phyloP scores from a whole-genome alignment of 2,329 filamentous ascomycete genomes.

The Monilinia vaccinii-corymbosi region DNA sequence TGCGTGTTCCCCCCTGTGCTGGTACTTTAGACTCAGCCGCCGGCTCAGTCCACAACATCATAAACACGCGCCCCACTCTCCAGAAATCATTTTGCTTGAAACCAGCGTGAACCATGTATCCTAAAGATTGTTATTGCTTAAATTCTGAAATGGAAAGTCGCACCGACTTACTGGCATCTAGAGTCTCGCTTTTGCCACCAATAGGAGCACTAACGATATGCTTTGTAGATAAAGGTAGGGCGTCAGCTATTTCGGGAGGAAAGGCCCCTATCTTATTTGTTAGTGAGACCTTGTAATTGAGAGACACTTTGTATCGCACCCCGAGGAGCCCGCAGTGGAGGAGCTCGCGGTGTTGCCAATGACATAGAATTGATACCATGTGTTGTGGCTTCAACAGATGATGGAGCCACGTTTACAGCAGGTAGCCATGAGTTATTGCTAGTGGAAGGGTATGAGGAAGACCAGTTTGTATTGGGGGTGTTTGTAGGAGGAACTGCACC shows the following conservation, averaged over 20 bases:
- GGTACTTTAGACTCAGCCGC: slow-evolving; percentile 8
- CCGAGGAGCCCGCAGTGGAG: not conserved
- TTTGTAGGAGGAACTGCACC: not conserved
- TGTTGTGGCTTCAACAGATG: not conserved
- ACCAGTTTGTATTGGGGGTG: not conserved
- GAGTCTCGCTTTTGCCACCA: not conserved
- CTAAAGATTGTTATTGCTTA: not conserved
- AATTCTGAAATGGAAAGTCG: not conserved
- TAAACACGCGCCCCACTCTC: slow-evolving; percentile 22
- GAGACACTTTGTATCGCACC: not conserved
- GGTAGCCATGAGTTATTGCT: not conserved
- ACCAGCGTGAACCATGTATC: not conserved
- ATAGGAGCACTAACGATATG: not conserved
- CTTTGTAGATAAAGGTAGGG: not conserved
- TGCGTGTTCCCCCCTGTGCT: slow-evolving; percentile 4
- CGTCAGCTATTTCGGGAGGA: not conserved
- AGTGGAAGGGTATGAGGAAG: not conserved
- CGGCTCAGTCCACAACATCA: slow-evolving; percentile 24
- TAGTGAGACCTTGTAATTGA: not conserved
- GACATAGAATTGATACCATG: not conserved
- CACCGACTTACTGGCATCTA: not conserved
- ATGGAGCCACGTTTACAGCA: not conserved
- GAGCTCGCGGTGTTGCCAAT: not conserved
- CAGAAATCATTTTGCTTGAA: slow-evolving; percentile 9
- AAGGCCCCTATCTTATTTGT: not conserved